These are phyloP conservation scores for Pyronema domesticum DNA, from an alignment of 495 filamentous ascomycete species.

Conservation along the genomic window DNA sequence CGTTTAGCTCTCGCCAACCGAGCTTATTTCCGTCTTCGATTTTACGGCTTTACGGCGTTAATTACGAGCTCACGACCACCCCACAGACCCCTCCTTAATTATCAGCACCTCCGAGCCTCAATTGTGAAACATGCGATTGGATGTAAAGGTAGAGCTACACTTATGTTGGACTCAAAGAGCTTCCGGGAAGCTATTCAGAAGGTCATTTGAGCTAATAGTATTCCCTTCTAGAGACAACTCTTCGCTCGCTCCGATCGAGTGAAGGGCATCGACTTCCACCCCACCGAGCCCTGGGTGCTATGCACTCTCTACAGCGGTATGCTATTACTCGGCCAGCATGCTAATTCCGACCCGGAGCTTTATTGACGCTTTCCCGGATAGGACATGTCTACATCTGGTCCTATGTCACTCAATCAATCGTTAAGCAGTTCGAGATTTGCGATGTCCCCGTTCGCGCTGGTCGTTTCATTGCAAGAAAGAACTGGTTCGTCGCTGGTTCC, in stretches of 20 bases:
- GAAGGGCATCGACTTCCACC: constrained; percentile 95
- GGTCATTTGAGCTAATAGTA: constrained; percentile 3
- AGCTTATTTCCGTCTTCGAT: not conserved
- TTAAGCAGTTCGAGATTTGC: constrained; percentile 98
- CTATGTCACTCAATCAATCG: constrained; percentile 89
- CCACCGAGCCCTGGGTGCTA: constrained; percentile 91
- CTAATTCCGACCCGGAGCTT: not conserved
- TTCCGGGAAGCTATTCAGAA: constrained; percentile 4
- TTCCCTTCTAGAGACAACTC: constrained; percentile 46
- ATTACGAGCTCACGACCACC: constrained; percentile 1
- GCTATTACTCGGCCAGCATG: constrained; percentile 11
- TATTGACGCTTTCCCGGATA: constrained; percentile 19
- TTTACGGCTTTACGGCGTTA: constrained; percentile 2
- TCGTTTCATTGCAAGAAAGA: constrained; percentile 92
- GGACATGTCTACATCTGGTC: constrained; percentile 99
- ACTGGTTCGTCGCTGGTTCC: constrained; percentile 96
- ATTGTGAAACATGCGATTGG: constrained; percentile 56
- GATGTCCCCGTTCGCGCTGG: constrained; percentile 96
- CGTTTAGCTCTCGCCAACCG: not conserved
- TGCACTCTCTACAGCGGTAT: constrained; percentile 89
- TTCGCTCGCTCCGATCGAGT: constrained; percentile 78
- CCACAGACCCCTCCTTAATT: not conserved
- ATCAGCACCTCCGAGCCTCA: constrained; percentile 2
- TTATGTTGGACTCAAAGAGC: constrained; percentile 5
- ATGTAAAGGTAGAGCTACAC: constrained; percentile 55